phyloP scores from a whole-genome alignment of 345 rosid genomes.

The Brassica rapa region DNA sequence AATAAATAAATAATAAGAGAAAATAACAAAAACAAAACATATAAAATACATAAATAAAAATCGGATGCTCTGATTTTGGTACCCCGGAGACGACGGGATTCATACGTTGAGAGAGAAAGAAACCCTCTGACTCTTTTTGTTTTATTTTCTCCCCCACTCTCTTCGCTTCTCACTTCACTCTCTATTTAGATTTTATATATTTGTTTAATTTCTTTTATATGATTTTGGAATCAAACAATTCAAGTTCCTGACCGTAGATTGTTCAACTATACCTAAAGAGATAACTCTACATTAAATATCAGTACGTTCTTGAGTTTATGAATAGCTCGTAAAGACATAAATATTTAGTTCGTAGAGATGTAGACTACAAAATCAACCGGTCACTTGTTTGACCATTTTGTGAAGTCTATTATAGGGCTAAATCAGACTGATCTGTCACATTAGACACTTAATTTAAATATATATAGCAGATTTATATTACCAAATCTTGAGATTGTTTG shows the following conservation, averaged over 20 bases:
- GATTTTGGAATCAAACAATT: slow-evolving; percentile 34
- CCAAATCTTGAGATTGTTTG: neutral
- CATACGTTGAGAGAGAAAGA: slow-evolving; percentile 49
- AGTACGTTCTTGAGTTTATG: slow-evolving; percentile 8
- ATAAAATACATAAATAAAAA: neutral
- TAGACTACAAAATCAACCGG: neutral
- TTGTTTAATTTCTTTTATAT: slow-evolving; percentile 15
- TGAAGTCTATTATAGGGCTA: neutral
- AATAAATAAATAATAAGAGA: neutral
- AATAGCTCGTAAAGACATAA: neutral
- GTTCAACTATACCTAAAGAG: slow-evolving; percentile 30
- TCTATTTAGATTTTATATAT: neutral
- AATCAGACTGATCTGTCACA: neutral
- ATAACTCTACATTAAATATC: slow-evolving; percentile 26
- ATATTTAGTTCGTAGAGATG: neutral
- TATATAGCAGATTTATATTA: neutral
- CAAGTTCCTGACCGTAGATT: slow-evolving; percentile 39
- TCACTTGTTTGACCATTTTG: neutral
- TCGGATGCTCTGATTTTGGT: slow-evolving; percentile 45
- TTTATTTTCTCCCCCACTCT: slow-evolving; percentile 25
- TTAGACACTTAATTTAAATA: neutral
- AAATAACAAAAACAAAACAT: slow-evolving; percentile 12
- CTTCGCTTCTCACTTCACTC: slow-evolving; percentile 37
- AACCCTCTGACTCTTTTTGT: slow-evolving; percentile 43
- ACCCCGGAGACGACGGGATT: slow-evolving; percentile 69